A percentile compares a stretch with the other conserved stretches of the same genome.
Evolutionary conservation across 331 rosid genomes (phyloP).

Genomic region (Malus hybrid): DNA sequence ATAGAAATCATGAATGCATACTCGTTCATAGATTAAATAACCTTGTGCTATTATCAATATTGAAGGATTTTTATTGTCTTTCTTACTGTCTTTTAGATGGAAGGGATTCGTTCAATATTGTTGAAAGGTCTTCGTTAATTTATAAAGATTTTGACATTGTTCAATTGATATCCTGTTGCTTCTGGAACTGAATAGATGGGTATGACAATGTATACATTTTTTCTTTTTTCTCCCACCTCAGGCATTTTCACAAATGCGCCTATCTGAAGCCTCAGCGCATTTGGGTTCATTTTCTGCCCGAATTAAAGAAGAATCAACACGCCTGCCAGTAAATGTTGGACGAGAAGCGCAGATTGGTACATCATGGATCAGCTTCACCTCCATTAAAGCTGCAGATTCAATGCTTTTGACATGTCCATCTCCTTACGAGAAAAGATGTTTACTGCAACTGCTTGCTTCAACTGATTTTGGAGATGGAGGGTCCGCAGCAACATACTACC

Average conservation of each 20-base stretch:
- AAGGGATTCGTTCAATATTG: neutral
- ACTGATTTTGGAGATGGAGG: slow-evolving; percentile 97
- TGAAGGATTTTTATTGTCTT: neutral
- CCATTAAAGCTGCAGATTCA: slow-evolving; percentile 82
- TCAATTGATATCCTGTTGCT: neutral
- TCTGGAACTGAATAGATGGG: neutral
- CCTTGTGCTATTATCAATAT: neutral
- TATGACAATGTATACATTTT: neutral
- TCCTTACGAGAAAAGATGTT: slow-evolving; percentile 91
- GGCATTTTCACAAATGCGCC: slow-evolving; percentile 98
- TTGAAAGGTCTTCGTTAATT: neutral
- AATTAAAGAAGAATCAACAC: slow-evolving; percentile 72
- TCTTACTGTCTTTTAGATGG: neutral
- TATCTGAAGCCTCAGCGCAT: slow-evolving; percentile 91
- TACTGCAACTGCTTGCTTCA: slow-evolving; percentile 85
- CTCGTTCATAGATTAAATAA: neutral
- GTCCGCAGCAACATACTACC: slow-evolving; percentile 51
- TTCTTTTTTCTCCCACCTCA: slow-evolving; percentile 14
- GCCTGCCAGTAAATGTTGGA: slow-evolving; percentile 48
- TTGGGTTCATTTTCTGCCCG: slow-evolving; percentile 94
- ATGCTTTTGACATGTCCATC: slow-evolving; percentile 89
- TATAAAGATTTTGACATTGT: neutral
- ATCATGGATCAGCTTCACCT: slow-evolving; percentile 87
- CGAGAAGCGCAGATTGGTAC: slow-evolving; percentile 59
- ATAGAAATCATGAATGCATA: neutral